Evolutionary conservation across 2,329 filamentous ascomycete genomes (phyloP).

Genomic region (Calonectria pteridis): DNA sequence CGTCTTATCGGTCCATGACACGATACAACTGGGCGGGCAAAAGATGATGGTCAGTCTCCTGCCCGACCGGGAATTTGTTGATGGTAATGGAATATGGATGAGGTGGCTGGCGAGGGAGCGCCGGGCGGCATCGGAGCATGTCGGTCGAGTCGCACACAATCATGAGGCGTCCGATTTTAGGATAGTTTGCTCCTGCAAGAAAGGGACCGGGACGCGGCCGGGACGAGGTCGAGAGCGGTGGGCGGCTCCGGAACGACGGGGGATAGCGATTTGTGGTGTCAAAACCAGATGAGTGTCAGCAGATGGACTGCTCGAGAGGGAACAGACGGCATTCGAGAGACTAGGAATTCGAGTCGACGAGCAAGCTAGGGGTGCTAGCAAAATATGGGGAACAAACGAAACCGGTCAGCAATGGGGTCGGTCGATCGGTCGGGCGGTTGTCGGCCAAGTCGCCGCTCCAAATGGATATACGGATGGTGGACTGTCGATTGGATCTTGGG

Average conservation of each 20-base stretch:
- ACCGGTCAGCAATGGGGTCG: conserved; percentile 3
- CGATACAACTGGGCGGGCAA: conserved; percentile 12
- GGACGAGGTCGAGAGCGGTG: conserved; percentile 27
- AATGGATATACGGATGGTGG: not conserved
- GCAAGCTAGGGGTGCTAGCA: not conserved
- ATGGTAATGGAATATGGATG: conserved; percentile 33
- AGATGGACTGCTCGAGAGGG: conserved; percentile 30
- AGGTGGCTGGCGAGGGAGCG: conserved; percentile 23
- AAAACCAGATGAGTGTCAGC: conserved; percentile 35
- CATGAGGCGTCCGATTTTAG: not conserved
- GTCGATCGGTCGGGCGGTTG: conserved; percentile 17
- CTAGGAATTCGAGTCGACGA: not conserved
- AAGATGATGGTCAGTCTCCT: conserved; percentile 26
- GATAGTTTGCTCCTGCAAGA: conserved; percentile 7
- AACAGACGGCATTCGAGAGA: conserved; percentile 17
- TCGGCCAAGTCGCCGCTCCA: conserved; percentile 10
- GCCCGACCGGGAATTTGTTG: conserved; percentile 35
- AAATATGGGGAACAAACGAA: conserved; percentile 3
- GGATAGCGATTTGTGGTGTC: conserved; percentile 27
- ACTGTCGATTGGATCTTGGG: conserved; percentile 14
- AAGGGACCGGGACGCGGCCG: conserved; percentile 17
- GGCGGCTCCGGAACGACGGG: conserved; percentile 28
- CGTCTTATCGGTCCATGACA: conserved; percentile 32
- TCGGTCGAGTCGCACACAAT: conserved; percentile 24
- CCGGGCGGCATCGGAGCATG: conserved; percentile 35